phyloP scores from a whole-genome alignment of 345 rosid genomes.

The Arabidopsis suecica region DNA sequence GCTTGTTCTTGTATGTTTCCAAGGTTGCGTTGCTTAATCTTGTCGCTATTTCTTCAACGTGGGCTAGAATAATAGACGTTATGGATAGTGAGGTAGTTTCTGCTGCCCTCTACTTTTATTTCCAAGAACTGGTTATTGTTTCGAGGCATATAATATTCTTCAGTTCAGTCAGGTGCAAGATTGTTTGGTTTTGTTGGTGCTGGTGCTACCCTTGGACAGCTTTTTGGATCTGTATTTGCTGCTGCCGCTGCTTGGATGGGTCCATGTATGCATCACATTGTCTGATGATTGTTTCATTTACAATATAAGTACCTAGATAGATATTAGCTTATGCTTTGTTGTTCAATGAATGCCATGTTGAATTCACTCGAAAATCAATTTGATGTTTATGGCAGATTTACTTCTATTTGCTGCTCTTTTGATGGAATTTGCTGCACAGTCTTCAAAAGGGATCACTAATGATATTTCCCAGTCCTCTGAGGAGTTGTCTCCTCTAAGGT shows the following conservation, averaged over 20 bases:
- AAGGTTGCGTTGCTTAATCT: slow-evolving; percentile 92
- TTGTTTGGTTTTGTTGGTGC: slow-evolving; percentile 97
- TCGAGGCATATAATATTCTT: slow-evolving; percentile 40
- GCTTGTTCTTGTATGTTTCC: slow-evolving; percentile 20
- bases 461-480: slow-evolving; percentile 61
- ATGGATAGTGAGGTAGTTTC: slow-evolving; percentile 87
- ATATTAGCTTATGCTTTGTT: neutral
- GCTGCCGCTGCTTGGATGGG: slow-evolving; percentile 89
- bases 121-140: slow-evolving; percentile 18
- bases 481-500: slow-evolving; percentile 78
- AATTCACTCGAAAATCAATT: slow-evolving; percentile 4
- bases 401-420: slow-evolving; percentile 84
- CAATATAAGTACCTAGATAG: slow-evolving; percentile 6
- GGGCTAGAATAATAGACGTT: slow-evolving; percentile 95
- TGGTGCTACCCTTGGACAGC: slow-evolving; percentile 97
- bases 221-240: slow-evolving; percentile 91
- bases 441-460: slow-evolving; percentile 76
- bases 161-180: slow-evolving; percentile 93
- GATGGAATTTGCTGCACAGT: slow-evolving; percentile 92
- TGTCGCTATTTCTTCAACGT: slow-evolving; percentile 89
- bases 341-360: slow-evolving; percentile 20
- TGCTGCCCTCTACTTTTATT: neutral
- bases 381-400: slow-evolving; percentile 56
- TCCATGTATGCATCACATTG: slow-evolving; percentile 62
- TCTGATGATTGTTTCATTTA: slow-evolving; percentile 5